Evolutionary conservation across 1,284 basidiomycete genomes (phyloP), one percentile per base, ranked within the genome.

Genomic region (Coriolopsis trogii): DNA sequence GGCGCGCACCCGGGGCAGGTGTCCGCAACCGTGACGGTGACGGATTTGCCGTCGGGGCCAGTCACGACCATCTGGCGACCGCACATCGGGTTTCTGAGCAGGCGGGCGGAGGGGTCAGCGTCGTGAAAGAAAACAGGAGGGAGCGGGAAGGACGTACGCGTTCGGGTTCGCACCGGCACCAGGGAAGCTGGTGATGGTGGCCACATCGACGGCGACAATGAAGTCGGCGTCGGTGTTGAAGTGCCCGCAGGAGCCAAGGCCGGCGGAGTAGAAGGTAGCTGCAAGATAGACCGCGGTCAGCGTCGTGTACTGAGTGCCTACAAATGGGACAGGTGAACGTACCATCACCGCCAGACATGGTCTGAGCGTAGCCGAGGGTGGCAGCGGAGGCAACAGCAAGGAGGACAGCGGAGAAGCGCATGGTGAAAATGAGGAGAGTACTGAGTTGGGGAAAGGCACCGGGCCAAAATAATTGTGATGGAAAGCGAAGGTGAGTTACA

Each of bases 1-100:
- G 62, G 53, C 2, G 61, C 65, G 54, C 78, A 81, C 0, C 69
- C 71, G 3, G 66, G 67, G 58, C 79, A 80, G 16, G 68, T 54
- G 62, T 81, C 78, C 4, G 68, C 68, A 18, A 80, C 71, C 6
- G 64, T 63, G 2, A 73, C 77, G 2, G 60, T 62, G 41, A 75
- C 64, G 5, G 70, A 66, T 24, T 70, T 70, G 25, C 71, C 70
- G 30, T 65, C 47, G 25, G 49, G 39, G 25, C 23, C 41, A 12
- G 55, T 56, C 31, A 48, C 47, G 58, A 63, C 67, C 67, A 72
- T 58, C 46, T 63, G 58, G 57, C 63, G 63, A 24, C 64, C 63
- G 55, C 71, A 71, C 26, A 74, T 69, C 13, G 71, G 70, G 65
- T 73, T 73, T 21, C 57, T 59, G 36, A 3, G 25, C 10, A 29